Percentiles rank a stretch among this genome's conserved stretches.
Evolutionary conservation across 1,139 yeast genomes (phyloP).

Genomic region (Saccharomycopsis phalli): DNA sequence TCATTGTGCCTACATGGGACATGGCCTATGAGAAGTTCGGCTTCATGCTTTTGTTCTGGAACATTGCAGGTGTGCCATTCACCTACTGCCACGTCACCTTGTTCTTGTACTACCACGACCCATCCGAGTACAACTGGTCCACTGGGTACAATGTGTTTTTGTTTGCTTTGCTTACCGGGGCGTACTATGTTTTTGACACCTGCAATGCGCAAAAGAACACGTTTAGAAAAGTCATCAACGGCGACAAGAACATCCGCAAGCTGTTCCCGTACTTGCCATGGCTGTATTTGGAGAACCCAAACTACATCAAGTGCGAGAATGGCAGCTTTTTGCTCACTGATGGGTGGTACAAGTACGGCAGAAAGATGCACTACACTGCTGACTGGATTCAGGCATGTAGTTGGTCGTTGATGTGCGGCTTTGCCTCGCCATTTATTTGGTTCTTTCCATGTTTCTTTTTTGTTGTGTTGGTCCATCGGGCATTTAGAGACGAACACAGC

Average conservation of each 20-base stretch:
- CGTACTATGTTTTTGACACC: constrained; percentile 92
- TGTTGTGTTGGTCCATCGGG: constrained; percentile 79
- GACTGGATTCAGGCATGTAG: constrained; percentile 81
- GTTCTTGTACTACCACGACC: constrained; percentile 73
- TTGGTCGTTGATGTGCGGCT: constrained; percentile 92
- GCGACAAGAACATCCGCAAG: constrained; percentile 65
- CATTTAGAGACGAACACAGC: constrained; percentile 75
- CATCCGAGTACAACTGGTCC: constrained; percentile 72
- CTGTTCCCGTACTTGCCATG: constrained; percentile 91
- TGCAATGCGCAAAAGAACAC: constrained; percentile 93
- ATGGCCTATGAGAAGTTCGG: constrained; percentile 99
- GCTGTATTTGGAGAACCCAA: constrained; percentile 73
- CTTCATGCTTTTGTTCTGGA: constrained; percentile 96
- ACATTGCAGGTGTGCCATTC: constrained; percentile 97
- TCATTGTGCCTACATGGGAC: constrained; percentile 97
- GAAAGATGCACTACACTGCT: constrained; percentile 93
- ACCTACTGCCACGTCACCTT: constrained; percentile 93
- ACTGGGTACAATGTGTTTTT: constrained; percentile 46
- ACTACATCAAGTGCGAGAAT: constrained; percentile 71
- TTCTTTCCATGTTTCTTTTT: constrained; percentile 90
- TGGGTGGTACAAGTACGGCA: constrained; percentile 90
- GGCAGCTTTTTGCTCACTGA: constrained; percentile 82
- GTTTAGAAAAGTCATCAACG: constrained; percentile 81
- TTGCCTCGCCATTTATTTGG: constrained; percentile 85
- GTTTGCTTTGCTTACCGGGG: constrained; percentile 47